Evolutionary conservation across 441 rosid species (phyloP), one percentile per base, ranked within the genome.

Genomic region (Adansonia madagascariensis): DNA sequence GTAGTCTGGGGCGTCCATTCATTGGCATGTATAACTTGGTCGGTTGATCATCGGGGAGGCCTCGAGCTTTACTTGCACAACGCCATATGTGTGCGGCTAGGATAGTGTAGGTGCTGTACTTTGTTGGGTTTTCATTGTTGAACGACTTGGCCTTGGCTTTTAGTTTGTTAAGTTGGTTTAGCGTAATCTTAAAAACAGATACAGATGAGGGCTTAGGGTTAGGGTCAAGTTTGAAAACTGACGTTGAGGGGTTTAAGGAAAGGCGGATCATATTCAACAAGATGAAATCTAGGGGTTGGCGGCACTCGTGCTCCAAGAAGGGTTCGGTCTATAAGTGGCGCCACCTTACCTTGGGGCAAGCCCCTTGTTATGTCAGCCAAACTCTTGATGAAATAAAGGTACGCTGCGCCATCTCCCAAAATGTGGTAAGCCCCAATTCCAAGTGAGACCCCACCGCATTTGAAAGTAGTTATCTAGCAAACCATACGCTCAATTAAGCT

Each of bases 381-480:
- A 3, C 80, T 6, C 14, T 75, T 81, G 53, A 78, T 17, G 74
- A 82, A 66, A 15, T 65, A 63, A 20, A 20, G 1, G 0, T 3
- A 17, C 3, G 79, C 56, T 2, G 43, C 0, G 6, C 77, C 82
- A 31, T 85, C 86, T 1, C 39, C 66, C 2, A 78, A 6, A 6
- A 14, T 59, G 35, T 81, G 86, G 31, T 79, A 75, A 11, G 53
- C 3, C 6, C 74, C 71, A 27, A 75, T 8, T 15, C 78, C 85
- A 18, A 83, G 69, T 3, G 52, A 55, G 12, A 75, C 76, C 50
- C 81, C 81, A 2, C 85, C 82, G 5, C 85, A 81, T 61, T 70
- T 80, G 61, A 85, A 83, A 43, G 20, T 49, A 4, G 86, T 85
- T 2, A 85, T 66, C 83, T 85, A 27, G 22, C 8, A 41, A 61